Evolutionary conservation across 306 rosid genomes (phyloP), one percentile per base, ranked within the genome.

Genomic region (Cercis canadensis): DNA sequence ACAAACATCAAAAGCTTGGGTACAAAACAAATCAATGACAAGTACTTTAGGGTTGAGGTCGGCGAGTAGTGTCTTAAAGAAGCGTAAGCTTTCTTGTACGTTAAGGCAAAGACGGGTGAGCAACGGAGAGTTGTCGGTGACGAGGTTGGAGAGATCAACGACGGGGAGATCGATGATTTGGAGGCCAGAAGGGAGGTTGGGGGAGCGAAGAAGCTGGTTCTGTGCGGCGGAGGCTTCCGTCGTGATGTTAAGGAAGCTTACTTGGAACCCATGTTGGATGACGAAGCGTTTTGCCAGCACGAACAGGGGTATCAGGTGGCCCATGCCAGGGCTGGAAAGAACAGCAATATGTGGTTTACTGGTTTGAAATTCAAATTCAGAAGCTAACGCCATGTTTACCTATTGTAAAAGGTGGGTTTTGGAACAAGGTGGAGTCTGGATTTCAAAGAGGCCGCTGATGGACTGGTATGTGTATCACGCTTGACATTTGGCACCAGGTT

Each of bases 241-340:
- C 68, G 90, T 78, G 78, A 86, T 66, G 69, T 83, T 72, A 44
- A 86, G 75, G 76, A 86, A 86, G 74, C 73, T 81, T 7, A 78
- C 84, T 8, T 17, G 75, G 41, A 57, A 33, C 29, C 46, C 57
- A 6, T 83, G 86, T 41, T 69, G 52, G 34, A 12, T 49, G 8
- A 73, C 88, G 1, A 86, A 84, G 41, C 59, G 52, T 15, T 72
- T 75, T 2, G 86, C 65, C 0, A 86, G 11, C 76, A 74, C 76
- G 4, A 83, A 13, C 16, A 86, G 80, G 0, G 90, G 90, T 50
- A 72, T 61, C 14, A 74, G 41, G 60, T 86, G 85, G 7, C 87
- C 90, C 79, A 82, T 52, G 31, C 90, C 85, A 0, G 82, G 85
- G 50, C 87, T 72, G 2, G 90, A n/a, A 6, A 86, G 63, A n/a